Evolutionary conservation across 1,284 basidiomycete genomes (phyloP).

Genomic region (Erythrobasidium hasegawianum): DNA sequence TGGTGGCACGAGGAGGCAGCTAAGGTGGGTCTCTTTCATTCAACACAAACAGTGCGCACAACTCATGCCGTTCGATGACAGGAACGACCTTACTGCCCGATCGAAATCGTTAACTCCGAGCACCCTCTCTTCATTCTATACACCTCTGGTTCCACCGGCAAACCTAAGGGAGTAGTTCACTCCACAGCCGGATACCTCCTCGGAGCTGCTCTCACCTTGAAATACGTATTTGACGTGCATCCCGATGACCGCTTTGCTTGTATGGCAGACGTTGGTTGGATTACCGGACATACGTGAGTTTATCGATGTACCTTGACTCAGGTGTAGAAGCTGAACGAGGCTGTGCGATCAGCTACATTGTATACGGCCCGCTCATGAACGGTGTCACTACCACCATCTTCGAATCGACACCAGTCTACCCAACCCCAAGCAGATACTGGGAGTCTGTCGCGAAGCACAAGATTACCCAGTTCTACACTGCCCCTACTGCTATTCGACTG

Average conservation of each 20-base stretch:
- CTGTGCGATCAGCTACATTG: constrained; percentile 68
- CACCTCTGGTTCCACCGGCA: constrained; percentile 44
- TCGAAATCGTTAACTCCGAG: constrained; percentile 79
- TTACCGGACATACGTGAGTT: constrained; percentile 89
- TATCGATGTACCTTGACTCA: no score
- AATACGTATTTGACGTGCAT: constrained; percentile 96
- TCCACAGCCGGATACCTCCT: constrained; percentile 67
- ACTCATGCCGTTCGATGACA: no score
- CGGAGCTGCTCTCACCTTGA: constrained; percentile 55
- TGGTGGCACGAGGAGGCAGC: constrained; percentile 95
- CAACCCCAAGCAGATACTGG: constrained; percentile 95
- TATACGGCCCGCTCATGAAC: constrained; percentile 88
- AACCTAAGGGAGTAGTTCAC: constrained; percentile 93
- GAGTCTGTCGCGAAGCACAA: constrained; percentile 88
- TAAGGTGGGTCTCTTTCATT: constrained; percentile 54
- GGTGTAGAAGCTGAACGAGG: not conserved
- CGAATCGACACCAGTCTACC: constrained; percentile 96
- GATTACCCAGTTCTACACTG: constrained; percentile 90
- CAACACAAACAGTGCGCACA: no score
- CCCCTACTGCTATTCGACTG: constrained; percentile 81
- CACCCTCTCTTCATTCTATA: constrained; percentile 98
- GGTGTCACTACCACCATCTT: constrained; percentile 91
- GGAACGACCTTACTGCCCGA: constrained; percentile 69
- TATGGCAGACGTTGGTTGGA: constrained; percentile 99
- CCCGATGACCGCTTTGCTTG: constrained; percentile 72